Evolutionary conservation across 352 stramenopile species (phyloP).

Genomic region (Globisporangium middletonii): DNA sequence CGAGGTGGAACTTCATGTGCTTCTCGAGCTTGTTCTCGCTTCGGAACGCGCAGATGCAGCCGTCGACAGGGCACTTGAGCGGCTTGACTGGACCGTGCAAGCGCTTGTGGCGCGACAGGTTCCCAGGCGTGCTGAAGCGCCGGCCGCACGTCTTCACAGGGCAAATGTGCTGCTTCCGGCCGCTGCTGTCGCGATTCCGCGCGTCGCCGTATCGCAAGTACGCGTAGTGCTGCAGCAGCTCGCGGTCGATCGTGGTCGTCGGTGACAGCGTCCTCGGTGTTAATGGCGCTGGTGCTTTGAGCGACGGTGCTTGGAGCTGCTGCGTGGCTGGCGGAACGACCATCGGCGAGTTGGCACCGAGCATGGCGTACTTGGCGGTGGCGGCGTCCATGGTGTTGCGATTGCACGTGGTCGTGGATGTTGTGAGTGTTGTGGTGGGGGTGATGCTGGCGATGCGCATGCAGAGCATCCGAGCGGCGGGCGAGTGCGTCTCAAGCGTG

Average conservation of each 20-base stretch:
- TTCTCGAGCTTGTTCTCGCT: slow-evolving; percentile 57
- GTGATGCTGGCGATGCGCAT: too few species aligned
- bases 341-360: slow-evolving; percentile 1
- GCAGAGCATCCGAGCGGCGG: too few species aligned
- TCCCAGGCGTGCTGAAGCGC: slow-evolving; percentile 50
- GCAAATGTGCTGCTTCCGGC: slow-evolving; percentile 37
- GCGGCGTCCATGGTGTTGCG: not conserved
- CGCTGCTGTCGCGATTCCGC: slow-evolving; percentile 1
- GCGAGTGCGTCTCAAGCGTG: too few species aligned
- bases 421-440: not conserved
- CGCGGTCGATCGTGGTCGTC: slow-evolving; percentile 8
- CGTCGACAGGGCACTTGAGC: slow-evolving; percentile 35
- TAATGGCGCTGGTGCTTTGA: not conserved
- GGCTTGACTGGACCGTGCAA: slow-evolving; percentile 46
- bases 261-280: not conserved
- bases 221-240: slow-evolving; percentile 16
- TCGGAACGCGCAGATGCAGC: slow-evolving; percentile 46
- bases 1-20: slow-evolving; percentile 62
- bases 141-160: slow-evolving; percentile 39
- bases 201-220: slow-evolving; percentile 12
- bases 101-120: slow-evolving; percentile 54
- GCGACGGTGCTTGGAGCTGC: not conserved
- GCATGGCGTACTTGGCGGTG: slow-evolving; percentile 10
- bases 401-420: not conserved
- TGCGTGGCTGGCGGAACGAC: not conserved